Conservation (phyloP, 208 protist genomes). For the Leishmania gerbilli region DNA sequence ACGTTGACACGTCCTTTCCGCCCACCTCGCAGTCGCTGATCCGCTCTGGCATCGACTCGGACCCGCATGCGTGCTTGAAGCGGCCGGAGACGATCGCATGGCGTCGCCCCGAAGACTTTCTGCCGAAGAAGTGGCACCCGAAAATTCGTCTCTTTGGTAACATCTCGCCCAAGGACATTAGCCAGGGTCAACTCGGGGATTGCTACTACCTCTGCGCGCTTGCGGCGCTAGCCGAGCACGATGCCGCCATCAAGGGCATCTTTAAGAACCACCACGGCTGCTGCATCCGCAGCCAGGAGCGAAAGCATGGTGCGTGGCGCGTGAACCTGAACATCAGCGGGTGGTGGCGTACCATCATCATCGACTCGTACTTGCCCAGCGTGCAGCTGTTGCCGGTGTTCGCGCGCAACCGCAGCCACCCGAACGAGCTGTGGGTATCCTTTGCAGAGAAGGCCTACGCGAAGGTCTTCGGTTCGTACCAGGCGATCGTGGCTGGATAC, state of each 20-base stretch:
- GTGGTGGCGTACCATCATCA: slow-evolving; percentile 68
- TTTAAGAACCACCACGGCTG: slow-evolving; percentile 48
- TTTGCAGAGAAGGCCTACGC: slow-evolving; percentile 88
- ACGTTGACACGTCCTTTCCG: slow-evolving; percentile 61
- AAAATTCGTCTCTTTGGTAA: slow-evolving; percentile 41
- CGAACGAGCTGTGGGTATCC: slow-evolving; percentile 74
- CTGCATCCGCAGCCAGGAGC: slow-evolving; percentile 43
- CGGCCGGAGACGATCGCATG: slow-evolving; percentile 39
- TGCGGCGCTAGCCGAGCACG: slow-evolving; percentile 48
- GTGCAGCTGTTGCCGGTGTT: slow-evolving; percentile 47
- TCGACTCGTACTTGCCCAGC: slow-evolving; percentile 72
- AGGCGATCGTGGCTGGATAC: slow-evolving; percentile 62
- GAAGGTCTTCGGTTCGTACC: slow-evolving; percentile 80
- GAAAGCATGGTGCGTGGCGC: slow-evolving; percentile 50
- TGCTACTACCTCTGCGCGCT: slow-evolving; percentile 72
- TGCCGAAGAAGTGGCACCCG: slow-evolving; percentile 43
- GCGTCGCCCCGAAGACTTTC: slow-evolving; percentile 56
- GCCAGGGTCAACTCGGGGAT: slow-evolving; percentile 70
- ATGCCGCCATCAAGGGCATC: slow-evolving; percentile 40
- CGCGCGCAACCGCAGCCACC: slow-evolving; percentile 47
- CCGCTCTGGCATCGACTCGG: slow-evolving; percentile 43
- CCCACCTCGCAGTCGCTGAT: slow-evolving; percentile 45
- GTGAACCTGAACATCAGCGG: slow-evolving; percentile 64
- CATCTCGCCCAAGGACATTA: slow-evolving; percentile 62
- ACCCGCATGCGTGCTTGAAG: slow-evolving; percentile 30